Evolutionary conservation across 257 asterid species (phyloP), one percentile per base, ranked within the genome.

Genomic region (Schizonepeta tenuifolia): DNA sequence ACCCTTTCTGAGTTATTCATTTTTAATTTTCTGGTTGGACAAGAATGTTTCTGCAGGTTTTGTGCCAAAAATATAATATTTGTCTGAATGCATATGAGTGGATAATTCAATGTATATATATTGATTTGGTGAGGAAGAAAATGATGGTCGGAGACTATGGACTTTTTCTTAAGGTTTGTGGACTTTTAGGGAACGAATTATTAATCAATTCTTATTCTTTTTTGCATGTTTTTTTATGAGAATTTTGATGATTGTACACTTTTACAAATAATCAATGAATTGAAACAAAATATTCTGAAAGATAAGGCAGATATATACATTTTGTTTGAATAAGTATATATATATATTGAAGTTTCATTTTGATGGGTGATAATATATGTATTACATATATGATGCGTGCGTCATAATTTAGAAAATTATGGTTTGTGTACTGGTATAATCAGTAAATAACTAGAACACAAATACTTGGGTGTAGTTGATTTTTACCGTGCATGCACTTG

Each of bases 71-170:
- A 58, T 57, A 57, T 57, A 13, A 13, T 17, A 6, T 49, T 49
- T 22, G 33, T 21, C 21, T 55, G 35, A 57, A 57, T 22, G 56
- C 54, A 47, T n/a, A n/a, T 51, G 22, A 24, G 20, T 57, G 41
- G 18, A 50, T 61, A 38, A 43, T 41, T 40, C 11, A 1, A 56
- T 22, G 24, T 9, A n/a, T 28, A 22, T 15, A 64, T 46, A 70
- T 70, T 49, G 65, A 60, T 75, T 76, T 77, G 74, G 67, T 75
- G 5, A 41, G 35, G 41, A 75, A 67, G 47, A 58, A 50, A 74
- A 40, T 51, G 57, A 24, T 75, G 78, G 84, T 76, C 84, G 81
- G 84, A 80, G 73, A 58, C 67, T 36, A 76, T 72, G 75, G 81
- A 80, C 84, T 80, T 80, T 75, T 73, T 70, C 65, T 18, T 62